Evolutionary conservation across 2,329 filamentous ascomycete genomes (phyloP), one percentile per base, ranked within the genome.

Genomic region (Oidium heveae): DNA sequence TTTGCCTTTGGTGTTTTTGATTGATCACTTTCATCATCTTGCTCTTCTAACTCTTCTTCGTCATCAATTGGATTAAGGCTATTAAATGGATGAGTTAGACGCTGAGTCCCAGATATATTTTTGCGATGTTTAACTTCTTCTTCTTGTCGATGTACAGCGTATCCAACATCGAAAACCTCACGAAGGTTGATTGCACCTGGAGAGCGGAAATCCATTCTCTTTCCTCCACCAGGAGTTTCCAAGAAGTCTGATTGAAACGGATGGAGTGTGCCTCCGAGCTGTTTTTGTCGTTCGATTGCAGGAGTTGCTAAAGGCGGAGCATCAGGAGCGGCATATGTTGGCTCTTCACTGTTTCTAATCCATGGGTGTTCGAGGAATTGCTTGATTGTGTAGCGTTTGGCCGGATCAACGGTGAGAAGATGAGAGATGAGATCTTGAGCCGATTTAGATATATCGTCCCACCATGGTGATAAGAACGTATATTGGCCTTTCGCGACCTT

Each of bases 401-500:
- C 86, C 0, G 91, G 91, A 61, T 98, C 87, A 57, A 98, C 91
- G 0, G 86, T 93, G 58, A 98, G 71, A 0, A 98, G 76, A 67
- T 98, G 91, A 4, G 84, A 86, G 56, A 98, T 89, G 10, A 98
- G 72, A 63, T 98, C 89, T 67, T 96, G 86, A 0, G 91, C 91
- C 3, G 86, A 82, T 66, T 91, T 87, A 57, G 89, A 95, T 58
- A 98, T 96, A 56, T 95, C 88, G 61, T 98, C 91, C 91, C 91
- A 98, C 91, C 91, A 98, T 0, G 91, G 91, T 2, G 89, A 96
- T 46, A 98, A 71, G 71, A 98, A 98, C 0, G 91, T 96, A 67
- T 91, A 98, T 69, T 96, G 87, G 52, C 91, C 91, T 63, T 85
- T 82, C 33, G 91, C 91, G 18, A 98, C 91, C 73, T 98, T 98